Conservation (phyloP, 2,329 filamentous ascomycete species). For the Fusarium tupiense region DNA sequence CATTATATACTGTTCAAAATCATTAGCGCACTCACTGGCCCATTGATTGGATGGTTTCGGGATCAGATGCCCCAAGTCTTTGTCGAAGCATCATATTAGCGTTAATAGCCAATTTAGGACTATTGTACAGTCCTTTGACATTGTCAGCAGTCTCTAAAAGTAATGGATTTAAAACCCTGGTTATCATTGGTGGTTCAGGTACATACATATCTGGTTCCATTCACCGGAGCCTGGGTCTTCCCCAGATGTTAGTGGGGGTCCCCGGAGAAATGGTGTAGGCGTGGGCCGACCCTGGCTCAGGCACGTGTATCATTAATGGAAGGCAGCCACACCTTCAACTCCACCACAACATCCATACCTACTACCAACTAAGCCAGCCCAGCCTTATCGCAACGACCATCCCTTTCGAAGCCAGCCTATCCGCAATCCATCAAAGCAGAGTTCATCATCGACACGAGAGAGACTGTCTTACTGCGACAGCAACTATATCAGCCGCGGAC, state of each 20-base stretch:
- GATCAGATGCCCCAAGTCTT: not conserved
- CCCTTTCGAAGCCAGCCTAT: slow-evolving; percentile 1
- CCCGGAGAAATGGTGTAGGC: slow-evolving; percentile 35
- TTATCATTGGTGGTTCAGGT: not conserved
- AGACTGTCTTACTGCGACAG: not conserved
- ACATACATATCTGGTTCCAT: not conserved
- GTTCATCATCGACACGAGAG: not conserved
- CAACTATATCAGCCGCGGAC: not conserved
- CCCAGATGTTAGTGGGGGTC: slow-evolving; percentile 11
- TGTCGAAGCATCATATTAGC: not conserved
- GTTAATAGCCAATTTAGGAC: not conserved
- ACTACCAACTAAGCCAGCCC: not conserved
- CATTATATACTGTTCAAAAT: not conserved
- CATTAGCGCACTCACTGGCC: not conserved
- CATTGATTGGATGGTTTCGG: not conserved
- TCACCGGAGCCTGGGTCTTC: not conserved
- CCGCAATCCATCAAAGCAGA: slow-evolving; percentile 8
- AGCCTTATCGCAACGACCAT: slow-evolving; percentile 28
- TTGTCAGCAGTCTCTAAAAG: not conserved
- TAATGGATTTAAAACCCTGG: not conserved
- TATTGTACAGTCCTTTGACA: not conserved
- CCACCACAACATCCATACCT: slow-evolving; percentile 22
- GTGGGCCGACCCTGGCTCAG: slow-evolving; percentile 17
- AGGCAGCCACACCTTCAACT: slow-evolving; percentile 29
- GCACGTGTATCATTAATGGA: slow-evolving; percentile 35